Evolutionary conservation across 768 basidiomycete species (phyloP).

Genomic region (Agrocybe praecox): DNA sequence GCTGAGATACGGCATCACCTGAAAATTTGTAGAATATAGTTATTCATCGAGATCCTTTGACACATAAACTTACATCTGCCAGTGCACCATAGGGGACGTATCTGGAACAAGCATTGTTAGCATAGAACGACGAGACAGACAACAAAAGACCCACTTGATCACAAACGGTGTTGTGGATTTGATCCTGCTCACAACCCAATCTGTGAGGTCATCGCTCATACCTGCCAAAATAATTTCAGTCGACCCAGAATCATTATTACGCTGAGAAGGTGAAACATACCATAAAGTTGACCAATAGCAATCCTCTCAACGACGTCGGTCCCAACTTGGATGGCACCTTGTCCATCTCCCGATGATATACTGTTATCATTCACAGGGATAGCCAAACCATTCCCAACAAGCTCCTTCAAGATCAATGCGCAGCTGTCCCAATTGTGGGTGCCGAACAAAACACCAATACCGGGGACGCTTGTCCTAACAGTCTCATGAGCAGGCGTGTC

Average conservation of each 20-base stretch:
- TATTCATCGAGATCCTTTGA: neutral
- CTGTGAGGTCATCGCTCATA: slow-evolving; percentile 84
- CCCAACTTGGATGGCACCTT: slow-evolving; percentile 37
- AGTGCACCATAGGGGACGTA: slow-evolving; percentile 80
- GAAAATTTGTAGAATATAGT: neutral
- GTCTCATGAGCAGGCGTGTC: neutral
- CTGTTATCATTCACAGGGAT: slow-evolving; percentile 8
- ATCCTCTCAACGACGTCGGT: slow-evolving; percentile 66
- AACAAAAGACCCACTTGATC: slow-evolving; percentile 56
- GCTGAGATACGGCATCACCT: slow-evolving; percentile 91
- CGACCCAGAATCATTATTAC: neutral
- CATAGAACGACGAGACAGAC: neutral
- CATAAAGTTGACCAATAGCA: slow-evolving; percentile 81
- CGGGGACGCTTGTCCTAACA: slow-evolving; percentile 5
- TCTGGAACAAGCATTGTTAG: slow-evolving; percentile 25
- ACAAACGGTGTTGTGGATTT: slow-evolving; percentile 63
- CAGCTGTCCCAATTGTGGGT: slow-evolving; percentile 85
- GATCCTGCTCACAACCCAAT: slow-evolving; percentile 63
- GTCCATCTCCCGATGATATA: slow-evolving; percentile 4
- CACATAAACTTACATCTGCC: slow-evolving; percentile 47
- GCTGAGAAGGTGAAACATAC: slow-evolving; percentile 40
- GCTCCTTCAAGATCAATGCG: slow-evolving; percentile 57
- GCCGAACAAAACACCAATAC: slow-evolving; percentile 76
- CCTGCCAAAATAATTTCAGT: slow-evolving; percentile 43
- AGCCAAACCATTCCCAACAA: slow-evolving; percentile 55